A percentile compares a stretch with the other conserved stretches of the same genome.
These are phyloP conservation scores for Bryopsis sp. DNA, from an alignment of 139 green algal genomes.

Conservation along the genomic window DNA sequence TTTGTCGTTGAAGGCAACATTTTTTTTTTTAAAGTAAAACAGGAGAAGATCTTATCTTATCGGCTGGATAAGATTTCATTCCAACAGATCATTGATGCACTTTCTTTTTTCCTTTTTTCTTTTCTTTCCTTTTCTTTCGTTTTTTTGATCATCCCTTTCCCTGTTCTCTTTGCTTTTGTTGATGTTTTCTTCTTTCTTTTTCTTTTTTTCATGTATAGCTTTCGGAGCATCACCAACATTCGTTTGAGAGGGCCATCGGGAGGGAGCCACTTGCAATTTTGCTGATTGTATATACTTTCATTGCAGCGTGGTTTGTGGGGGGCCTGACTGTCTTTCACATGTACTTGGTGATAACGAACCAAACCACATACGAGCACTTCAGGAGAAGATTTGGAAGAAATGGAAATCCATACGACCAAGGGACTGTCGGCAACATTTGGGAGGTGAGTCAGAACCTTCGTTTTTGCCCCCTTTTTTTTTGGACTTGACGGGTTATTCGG, in stretches of 20 bases:
- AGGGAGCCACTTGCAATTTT: slow-evolving; percentile 7
- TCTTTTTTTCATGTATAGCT: slow-evolving; percentile 3
- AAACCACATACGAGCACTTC: slow-evolving; percentile 19
- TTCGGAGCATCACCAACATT: neutral
- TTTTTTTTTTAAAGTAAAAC: too few species aligned
- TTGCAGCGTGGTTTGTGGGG: slow-evolving; percentile 11
- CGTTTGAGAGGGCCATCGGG: slow-evolving; percentile 6
- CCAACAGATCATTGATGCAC: too few species aligned
- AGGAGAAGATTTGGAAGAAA: neutral
- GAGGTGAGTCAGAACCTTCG: neutral
- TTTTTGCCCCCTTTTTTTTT: neutral
- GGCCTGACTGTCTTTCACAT: slow-evolving; percentile 12
- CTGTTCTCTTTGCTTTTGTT: too few species aligned
- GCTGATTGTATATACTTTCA: slow-evolving; percentile 14
- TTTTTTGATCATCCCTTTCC: too few species aligned
- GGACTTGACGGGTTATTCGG: neutral
- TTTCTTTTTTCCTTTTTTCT: too few species aligned
- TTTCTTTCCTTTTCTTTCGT: too few species aligned
- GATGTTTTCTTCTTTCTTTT: neutral
- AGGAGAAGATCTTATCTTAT: too few species aligned
- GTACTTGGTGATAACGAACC: slow-evolving; percentile 16
- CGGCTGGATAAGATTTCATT: too few species aligned
- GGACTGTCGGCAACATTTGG: neutral
- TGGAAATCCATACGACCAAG: slow-evolving; percentile 14
- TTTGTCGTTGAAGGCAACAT: too few species aligned